Evolutionary conservation across 192 early-diverging fungal species (phyloP).

Genomic region (Podila clonocystis): DNA sequence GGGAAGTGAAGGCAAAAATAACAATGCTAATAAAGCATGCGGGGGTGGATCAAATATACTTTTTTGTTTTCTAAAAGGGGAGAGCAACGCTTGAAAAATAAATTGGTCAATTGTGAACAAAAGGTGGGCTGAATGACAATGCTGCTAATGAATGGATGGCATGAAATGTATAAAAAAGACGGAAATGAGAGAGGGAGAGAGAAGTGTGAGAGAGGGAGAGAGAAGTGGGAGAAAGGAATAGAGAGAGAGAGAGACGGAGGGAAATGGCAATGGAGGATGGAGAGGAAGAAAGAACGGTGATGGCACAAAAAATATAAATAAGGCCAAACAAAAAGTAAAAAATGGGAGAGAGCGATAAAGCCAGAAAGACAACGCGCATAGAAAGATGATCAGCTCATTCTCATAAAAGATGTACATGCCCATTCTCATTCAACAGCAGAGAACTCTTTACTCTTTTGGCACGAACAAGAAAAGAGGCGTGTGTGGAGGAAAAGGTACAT

Average conservation of each 20-base stretch:
- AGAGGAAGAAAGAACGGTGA: constrained; percentile 7
- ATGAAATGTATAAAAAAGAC: background rate
- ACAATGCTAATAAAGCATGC: no score
- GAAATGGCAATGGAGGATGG: background rate
- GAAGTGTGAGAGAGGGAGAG: background rate
- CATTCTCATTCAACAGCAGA: background rate
- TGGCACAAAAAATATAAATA: background rate
- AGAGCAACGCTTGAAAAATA: background rate
- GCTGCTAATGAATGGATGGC: background rate
- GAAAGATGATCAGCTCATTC: background rate
- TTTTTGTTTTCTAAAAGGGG: no score
- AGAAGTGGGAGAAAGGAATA: background rate
- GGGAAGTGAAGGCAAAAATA: no score
- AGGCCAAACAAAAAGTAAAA: background rate
- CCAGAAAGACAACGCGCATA: background rate
- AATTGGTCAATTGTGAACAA: background rate
- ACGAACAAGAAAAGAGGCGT: no score
- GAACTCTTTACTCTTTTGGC: no score
- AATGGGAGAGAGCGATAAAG: constrained; percentile 4
- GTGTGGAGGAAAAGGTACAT: background rate
- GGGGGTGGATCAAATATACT: no score
- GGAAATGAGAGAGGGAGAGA: background rate
- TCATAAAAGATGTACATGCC: no score
- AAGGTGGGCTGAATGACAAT: background rate
- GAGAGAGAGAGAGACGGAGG: background rate